Base-by-base conservation (phyloP, 331 rosid genomes). In the Erythrophleum ivorense region DNA sequence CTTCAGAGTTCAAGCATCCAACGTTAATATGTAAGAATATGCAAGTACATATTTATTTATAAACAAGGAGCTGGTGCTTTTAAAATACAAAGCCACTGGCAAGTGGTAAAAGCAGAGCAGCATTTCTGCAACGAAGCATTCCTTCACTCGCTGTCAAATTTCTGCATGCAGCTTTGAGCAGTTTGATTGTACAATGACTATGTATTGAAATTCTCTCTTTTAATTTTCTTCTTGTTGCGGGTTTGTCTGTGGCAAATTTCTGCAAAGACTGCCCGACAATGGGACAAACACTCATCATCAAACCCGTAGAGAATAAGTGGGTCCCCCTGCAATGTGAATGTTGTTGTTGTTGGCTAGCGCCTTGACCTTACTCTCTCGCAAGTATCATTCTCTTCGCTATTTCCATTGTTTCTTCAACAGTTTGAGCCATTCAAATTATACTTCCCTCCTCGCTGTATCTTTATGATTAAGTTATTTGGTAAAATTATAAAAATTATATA, bases 131-230 rank as follows among this genome's bases (percentile, higher is more conserved):
- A 48, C 12, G 38, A 69, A 77, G 73, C 43, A 64, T 68, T 80
- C 45, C 46, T 82, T 77, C 77, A 41, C 60, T 72, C 80, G n/a
- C 83, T 70, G 80, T 76, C 78, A 45, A 73, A 36, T 78, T 88
- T 78, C 70, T 77, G 73, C 87, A 75, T 81, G 86, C 83, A 76
- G 85, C 80, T 79, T 87, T 83, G 75, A 34, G 82, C 66, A 16
- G 81, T 78, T 78, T 65, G 80, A 36, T 57, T 76, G 86, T 79
- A 82, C n/a, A n/a, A n/a, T n/a, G n/a, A n/a, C n/a, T n/a, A 67
- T 34, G 45, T 50, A 68, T 67, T 73, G 58, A 75, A 69, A 14
- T 60, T 82, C 38, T 73, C 68, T 50, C 4, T 33, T 24, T 31
- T 4, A 6, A 62, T 63, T 53, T 53, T 59, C 1, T 14, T 24